phyloP scores from a whole-genome alignment of 2,329 filamentous ascomycete species.

The Shiraia sp. region DNA sequence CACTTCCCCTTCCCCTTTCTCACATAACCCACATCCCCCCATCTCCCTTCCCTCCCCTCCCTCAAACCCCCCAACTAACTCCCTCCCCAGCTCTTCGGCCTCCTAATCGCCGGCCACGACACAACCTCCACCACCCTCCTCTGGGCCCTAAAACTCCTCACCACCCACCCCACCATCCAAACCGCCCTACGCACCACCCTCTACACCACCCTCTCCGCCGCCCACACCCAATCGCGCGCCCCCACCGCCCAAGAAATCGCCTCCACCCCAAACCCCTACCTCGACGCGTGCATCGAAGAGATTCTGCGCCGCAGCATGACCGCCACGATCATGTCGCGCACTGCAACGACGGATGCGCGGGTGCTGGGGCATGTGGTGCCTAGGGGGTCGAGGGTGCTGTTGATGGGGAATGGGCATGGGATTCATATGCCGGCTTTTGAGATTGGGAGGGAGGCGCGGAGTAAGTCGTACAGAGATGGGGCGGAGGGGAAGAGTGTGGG shows the following conservation, averaged over 20 bases:
- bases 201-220: conserved; percentile 25
- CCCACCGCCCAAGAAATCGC: conserved; percentile 42
- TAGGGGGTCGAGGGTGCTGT: conserved; percentile 43
- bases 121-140: conserved; percentile 49
- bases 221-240: conserved; percentile 12
- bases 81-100: conserved; percentile 34
- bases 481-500: conserved; percentile 22
- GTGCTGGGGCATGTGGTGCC: conserved; percentile 49
- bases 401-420: conserved; percentile 26
- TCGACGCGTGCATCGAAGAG: conserved; percentile 51
- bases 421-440: conserved; percentile 7
- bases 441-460: conserved; percentile 36
- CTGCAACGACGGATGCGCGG: conserved; percentile 42
- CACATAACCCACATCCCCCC: background rate
- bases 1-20: background rate
- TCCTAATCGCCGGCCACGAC: conserved; percentile 51
- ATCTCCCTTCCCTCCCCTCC: too few species aligned
- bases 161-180: conserved; percentile 41
- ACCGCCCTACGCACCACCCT: conserved; percentile 39
- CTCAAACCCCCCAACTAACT: too few species aligned
- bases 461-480: conserved; percentile 26
- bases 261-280: conserved; percentile 42
- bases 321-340: conserved; percentile 30
- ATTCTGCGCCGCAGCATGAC: conserved; percentile 39
- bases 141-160: conserved; percentile 49